Evolutionary conservation across 2,329 filamentous ascomycete genomes (phyloP), one percentile per base, ranked within the genome.

Genomic region (Pseudogymnoascus sp.): DNA sequence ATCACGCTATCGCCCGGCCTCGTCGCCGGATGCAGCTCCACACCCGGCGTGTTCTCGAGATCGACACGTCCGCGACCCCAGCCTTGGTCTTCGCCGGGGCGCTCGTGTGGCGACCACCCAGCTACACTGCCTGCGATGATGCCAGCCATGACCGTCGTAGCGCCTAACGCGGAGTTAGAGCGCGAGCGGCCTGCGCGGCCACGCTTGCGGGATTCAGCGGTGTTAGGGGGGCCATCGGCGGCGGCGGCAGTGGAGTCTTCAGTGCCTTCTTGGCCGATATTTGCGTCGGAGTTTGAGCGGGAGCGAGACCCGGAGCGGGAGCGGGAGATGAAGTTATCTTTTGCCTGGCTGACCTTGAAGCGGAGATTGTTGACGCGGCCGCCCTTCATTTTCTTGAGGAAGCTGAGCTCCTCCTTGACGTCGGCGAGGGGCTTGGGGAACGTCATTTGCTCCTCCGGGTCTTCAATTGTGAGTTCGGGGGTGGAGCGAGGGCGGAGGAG

Each of bases 281-380:
- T 78, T 9, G 88, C 86, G 30, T 85, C 78, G 34, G 86, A 87
- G 71, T 85, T 88, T 59, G 83, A 86, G 64, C 87, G 74, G 18
- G 78, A 85, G 70, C 81, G 78, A 61, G 85, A 87, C 4, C 83
- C 84, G 70, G 83, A 87, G 67, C 83, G 79, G 57, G 81, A 84
- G 67, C 80, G 80, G 54, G 80, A 76, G 66, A 85, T 77, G 67
- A 91, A 81, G 2, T 82, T 83, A 72, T 91, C 86, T 68, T 84
- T 86, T 62, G 89, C 88, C 69, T 93, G 86, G 70, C 86, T 79
- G 64, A 93, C 84, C 62, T 86, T 86, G 72, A 91, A 93, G 74
- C 86, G 90, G 66, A 95, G 78, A 70, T 88, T 87, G 76, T 91
- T 92, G 62, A 95, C 76, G 63, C 90, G 88, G 38, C 90, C 90